Base-by-base conservation (phyloP, 2,329 filamentous ascomycete genomes). In the Dactylellina leptospora region DNA sequence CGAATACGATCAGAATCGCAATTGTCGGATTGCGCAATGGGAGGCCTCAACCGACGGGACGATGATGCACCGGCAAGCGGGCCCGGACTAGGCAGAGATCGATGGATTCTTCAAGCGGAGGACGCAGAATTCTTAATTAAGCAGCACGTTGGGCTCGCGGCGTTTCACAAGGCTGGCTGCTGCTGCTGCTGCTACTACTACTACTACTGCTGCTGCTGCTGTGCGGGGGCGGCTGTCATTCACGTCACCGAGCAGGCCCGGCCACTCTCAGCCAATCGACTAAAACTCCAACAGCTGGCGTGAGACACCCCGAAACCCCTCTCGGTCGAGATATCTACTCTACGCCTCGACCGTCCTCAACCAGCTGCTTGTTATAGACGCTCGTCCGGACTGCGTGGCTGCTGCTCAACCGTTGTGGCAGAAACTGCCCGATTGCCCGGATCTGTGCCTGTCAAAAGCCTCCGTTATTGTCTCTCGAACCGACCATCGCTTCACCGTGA, bases 291-390 rank as follows among this genome's bases (percentile, higher is more conserved):
- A 56, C 51, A 66, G 44, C 50, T 50, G 38, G 59, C 50, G 36
- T 66, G 53, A 66, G 51, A 66, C 61, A 66, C 61, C 40, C 50
- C 61, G 51, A 66, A 66, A 66, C 61, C 47, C 30, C 48, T 38
- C 40, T 53, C 36, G 11, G 11, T 11, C 28, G 10, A 2, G 4
- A 40, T 11, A 4, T 4, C 6, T 40, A 40, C 10, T 40, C 13
- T 40, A 40, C 13, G 36, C 36, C 18, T 40, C 10, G n/a, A n/a
- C n/a, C n/a, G n/a, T 40, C 36, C 33, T 16, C 36, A 10, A 33
- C 11, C 28, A 11, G 5, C 28, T 33, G 28, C 28, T 40, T 16
- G 36, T n/a, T 40, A 40, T 40, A 40, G 18, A 40, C 6, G 1
- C 5, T n/a, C 4, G 13, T 18, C 22, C 40, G n/a, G n/a, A 44